Percentiles rank a stretch among this genome's conserved stretches.
phyloP scores from a whole-genome alignment of 441 rosid species.

The Populus trichocarpa region DNA sequence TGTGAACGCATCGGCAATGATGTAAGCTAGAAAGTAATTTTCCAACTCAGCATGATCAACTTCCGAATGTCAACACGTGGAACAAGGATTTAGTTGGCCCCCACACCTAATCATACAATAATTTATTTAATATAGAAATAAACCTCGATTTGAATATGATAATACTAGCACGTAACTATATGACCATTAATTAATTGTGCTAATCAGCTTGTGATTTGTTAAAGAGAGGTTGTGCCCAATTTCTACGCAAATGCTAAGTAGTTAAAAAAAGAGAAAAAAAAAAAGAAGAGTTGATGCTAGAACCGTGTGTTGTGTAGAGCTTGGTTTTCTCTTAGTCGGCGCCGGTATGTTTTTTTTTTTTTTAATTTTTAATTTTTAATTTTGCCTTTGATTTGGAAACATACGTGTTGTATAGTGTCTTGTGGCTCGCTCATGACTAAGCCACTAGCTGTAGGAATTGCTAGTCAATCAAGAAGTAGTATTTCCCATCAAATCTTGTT shows the following conservation, averaged over 20 bases:
- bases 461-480: background rate
- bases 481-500: too few relatives aligned
- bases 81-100: slow-evolving; percentile 17
- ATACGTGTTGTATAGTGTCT: background rate
- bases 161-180: background rate
- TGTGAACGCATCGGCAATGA: slow-evolving; percentile 5
- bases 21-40: slow-evolving; percentile 16
- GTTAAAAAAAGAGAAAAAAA: background rate
- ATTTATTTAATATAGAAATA: too few relatives aligned
- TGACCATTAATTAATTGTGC: background rate
- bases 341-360: slow-evolving; percentile 31
- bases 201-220: background rate
- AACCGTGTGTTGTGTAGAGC: background rate
- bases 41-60: slow-evolving; percentile 23
- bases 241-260: background rate
- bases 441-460: background rate
- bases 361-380: too few relatives aligned
- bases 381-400: slow-evolving; percentile 23
- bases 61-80: slow-evolving; percentile 22
- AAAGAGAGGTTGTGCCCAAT: slow-evolving; percentile 5
- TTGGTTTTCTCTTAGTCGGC: slow-evolving; percentile 29
- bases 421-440: background rate
- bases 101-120: background rate
- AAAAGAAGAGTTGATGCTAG: background rate
- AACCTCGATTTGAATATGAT: background rate